Evolutionary conservation across 805 yeast species (phyloP).

Genomic region (Cyberlindnera petersonii): DNA sequence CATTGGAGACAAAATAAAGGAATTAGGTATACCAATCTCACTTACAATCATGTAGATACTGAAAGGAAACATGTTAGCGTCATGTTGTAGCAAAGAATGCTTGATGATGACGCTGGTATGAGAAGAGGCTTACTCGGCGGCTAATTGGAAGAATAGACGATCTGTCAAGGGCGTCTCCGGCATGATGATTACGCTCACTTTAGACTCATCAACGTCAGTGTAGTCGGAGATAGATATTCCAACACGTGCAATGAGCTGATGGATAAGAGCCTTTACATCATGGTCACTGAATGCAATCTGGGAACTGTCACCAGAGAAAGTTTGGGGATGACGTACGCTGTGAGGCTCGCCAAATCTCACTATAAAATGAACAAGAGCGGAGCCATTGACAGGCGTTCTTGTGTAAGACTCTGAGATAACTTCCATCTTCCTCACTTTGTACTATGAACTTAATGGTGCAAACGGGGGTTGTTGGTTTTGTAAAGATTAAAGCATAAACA

Average conservation of each 20-base stretch:
- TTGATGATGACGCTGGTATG: too few relatives aligned
- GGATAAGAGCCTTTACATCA: neutral
- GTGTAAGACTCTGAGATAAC: conserved; percentile 6
- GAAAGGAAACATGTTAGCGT: neutral
- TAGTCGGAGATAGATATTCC: neutral
- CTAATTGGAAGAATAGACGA: conserved; percentile 4
- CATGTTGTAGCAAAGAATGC: too few relatives aligned
- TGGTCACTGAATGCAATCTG: too few relatives aligned
- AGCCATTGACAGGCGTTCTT: conserved; percentile 8
- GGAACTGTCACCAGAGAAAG: too few relatives aligned
- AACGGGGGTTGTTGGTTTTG: too few relatives aligned
- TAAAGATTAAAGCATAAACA: conserved; percentile 6
- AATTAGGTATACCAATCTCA: neutral
- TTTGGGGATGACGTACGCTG: too few relatives aligned
- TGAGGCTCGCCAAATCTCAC: conserved; percentile 3
- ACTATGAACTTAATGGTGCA: too few relatives aligned
- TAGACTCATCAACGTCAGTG: conserved; percentile 1
- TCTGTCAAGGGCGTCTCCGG: conserved; percentile 6
- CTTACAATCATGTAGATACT: neutral
- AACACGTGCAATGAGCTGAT: neutral
- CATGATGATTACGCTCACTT: neutral
- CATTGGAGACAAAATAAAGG: conserved; percentile 9
- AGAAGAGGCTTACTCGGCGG: conserved; percentile 9
- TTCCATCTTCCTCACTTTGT: too few relatives aligned
- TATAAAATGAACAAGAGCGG: conserved; percentile 8